phyloP scores from a whole-genome alignment of 1,284 basidiomycete species.

The Ganoderma sp. region DNA sequence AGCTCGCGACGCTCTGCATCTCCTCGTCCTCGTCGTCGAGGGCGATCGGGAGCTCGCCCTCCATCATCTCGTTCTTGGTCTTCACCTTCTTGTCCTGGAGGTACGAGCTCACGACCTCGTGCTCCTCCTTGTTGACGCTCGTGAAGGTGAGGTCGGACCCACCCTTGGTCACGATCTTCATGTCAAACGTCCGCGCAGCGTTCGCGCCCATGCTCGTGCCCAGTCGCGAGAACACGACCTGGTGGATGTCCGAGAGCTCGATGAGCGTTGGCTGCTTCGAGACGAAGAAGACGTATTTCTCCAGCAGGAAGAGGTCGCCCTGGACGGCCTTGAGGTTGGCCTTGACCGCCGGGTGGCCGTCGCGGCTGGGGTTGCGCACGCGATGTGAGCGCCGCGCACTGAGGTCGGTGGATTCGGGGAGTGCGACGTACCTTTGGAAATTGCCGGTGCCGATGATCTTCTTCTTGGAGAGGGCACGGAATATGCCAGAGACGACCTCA shows the following conservation, averaged over 20 bases:
- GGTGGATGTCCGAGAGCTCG: slow-evolving; percentile 90
- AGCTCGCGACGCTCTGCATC: slow-evolving; percentile 79
- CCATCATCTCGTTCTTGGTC: slow-evolving; percentile 97
- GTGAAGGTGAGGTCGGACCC: slow-evolving; percentile 90
- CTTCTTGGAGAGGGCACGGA: slow-evolving; percentile 90
- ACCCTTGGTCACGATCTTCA: slow-evolving; percentile 86
- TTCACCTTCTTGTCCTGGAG: slow-evolving; percentile 90
- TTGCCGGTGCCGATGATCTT: slow-evolving; percentile 88
- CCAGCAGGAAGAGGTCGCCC: slow-evolving; percentile 97
- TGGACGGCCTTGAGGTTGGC: slow-evolving; percentile 98
- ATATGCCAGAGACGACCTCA: slow-evolving; percentile 94
- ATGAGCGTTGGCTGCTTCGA: slow-evolving; percentile 95
- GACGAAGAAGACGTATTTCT: slow-evolving; percentile 98
- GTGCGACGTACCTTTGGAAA: slow-evolving; percentile 73
- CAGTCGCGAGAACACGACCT: slow-evolving; percentile 93
- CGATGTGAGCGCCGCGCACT: slow-evolving; percentile 8
- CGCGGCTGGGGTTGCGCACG: slow-evolving; percentile 54
- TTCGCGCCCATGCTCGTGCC: slow-evolving; percentile 86
- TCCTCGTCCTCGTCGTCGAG: slow-evolving; percentile 84
- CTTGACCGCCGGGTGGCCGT: slow-evolving; percentile 85
- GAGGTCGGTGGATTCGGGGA: neutral
- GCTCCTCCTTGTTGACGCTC: slow-evolving; percentile 95
- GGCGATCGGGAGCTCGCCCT: slow-evolving; percentile 78
- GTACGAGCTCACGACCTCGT: slow-evolving; percentile 85
- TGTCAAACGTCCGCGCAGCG: slow-evolving; percentile 93